Percentiles rank a stretch among this genome's conserved stretches.
These are phyloP conservation scores for Bonnemaisonia californica DNA, from an alignment of 31 red algal genomes.

Conservation along the genomic window DNA sequence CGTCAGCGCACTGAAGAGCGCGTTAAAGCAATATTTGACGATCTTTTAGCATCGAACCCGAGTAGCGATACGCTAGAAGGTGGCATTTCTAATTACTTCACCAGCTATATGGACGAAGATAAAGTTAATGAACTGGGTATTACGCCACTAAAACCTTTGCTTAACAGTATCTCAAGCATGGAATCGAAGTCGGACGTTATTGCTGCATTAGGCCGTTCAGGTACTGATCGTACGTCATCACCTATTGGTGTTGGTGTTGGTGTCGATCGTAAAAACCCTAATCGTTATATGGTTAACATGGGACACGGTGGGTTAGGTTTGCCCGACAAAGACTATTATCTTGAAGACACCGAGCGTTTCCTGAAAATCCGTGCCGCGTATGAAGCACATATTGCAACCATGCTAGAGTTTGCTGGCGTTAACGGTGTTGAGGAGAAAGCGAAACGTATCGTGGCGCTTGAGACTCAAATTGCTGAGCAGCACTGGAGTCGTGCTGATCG, in stretches of 20 bases:
- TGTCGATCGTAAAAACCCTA: not conserved
- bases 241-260: too few relatives aligned
- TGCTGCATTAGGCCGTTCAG: not conserved
- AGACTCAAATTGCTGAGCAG: not conserved
- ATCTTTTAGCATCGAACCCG: too few relatives aligned
- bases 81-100: too few relatives aligned
- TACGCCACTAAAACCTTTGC: not conserved
- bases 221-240: too few relatives aligned
- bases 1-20: too few relatives aligned
- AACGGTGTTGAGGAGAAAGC: not conserved
- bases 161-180: not conserved
- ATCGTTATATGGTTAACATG: not conserved
- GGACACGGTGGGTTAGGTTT: slow-evolving; percentile 33
- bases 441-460: not conserved
- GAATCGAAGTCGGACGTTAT: not conserved
- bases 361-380: slow-evolving; percentile 18
- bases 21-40: too few relatives aligned
- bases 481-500: too few relatives aligned
- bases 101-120: not conserved
- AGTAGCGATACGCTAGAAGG: too few relatives aligned
- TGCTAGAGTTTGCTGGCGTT: slow-evolving; percentile 18
- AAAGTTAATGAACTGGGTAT: not conserved
- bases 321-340: slow-evolving; percentile 38
- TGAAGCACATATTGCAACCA: not conserved
- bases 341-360: not conserved